Percentiles rank a stretch among this genome's conserved stretches.
These are phyloP conservation scores for Angophora floribunda DNA, from an alignment of 345 rosid genomes.

Conservation along the genomic window DNA sequence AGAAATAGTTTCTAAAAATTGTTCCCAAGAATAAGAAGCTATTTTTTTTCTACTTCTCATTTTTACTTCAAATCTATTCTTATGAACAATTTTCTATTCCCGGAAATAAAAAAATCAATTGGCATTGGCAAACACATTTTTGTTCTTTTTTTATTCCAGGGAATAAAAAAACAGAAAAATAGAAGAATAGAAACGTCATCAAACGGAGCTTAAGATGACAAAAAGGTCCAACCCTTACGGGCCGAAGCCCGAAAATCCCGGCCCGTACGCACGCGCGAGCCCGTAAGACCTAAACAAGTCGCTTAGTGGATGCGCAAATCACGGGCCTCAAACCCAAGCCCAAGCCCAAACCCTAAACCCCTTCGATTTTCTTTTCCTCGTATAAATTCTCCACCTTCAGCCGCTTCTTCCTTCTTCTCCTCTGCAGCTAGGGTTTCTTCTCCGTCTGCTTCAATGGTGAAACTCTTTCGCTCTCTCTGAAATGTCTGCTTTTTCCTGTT, in stretches of 20 bases:
- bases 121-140: no score
- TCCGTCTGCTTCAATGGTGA: conserved; percentile 9
- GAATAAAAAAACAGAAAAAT: no score
- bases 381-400: background rate
- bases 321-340: background rate
- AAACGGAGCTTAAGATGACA: no score
- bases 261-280: background rate
- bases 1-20: no score
- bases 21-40: no score
- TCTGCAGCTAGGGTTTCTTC: background rate
- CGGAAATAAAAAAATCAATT: no score
- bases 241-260: background rate
- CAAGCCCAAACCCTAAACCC: background rate
- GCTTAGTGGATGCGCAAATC: background rate
- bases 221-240: background rate
- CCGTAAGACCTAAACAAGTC: background rate
- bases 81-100: no score
- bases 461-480: background rate
- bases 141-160: no score
- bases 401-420: background rate
- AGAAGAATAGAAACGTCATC: no score
- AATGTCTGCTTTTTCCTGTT: background rate
- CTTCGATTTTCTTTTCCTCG: background rate
- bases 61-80: no score
- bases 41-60: no score